Conservation (phyloP, 1,284 basidiomycete species). For the Hypsizygus ulmarius region DNA sequence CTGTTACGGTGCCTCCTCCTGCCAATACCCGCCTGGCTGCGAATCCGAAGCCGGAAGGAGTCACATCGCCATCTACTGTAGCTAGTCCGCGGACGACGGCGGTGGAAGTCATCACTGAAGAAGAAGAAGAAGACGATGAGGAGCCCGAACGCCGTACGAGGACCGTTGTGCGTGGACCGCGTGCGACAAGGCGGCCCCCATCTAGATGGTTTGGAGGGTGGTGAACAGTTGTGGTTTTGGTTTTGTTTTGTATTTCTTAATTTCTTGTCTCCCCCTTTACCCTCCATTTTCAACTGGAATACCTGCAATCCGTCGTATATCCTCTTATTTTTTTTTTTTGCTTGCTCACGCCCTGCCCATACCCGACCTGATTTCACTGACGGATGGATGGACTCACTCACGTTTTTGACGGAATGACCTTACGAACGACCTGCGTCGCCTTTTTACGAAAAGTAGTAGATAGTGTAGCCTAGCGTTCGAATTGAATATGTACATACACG, state of each 20-base stretch:
- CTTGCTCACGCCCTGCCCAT: conserved; percentile 14
- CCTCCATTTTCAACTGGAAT: conserved; percentile 3
- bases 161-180: conserved; percentile 30
- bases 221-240: conserved; percentile 26
- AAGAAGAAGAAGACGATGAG: conserved; percentile 52
- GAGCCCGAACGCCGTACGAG: conserved; percentile 23
- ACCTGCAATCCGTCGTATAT: conserved; percentile 11
- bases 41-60: conserved; percentile 64
- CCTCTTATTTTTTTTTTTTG: conserved; percentile 15
- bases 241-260: conserved; percentile 24
- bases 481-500: conserved; percentile 6
- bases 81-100: conserved; percentile 69
- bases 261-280: conserved; percentile 7
- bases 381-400: conserved; percentile 24
- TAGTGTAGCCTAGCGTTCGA: conserved; percentile 27
- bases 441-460: conserved; percentile 25
- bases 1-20: conserved; percentile 67
- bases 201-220: conserved; percentile 42
- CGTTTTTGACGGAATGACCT: conserved; percentile 14
- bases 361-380: conserved; percentile 20
- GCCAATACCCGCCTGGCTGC: conserved; percentile 75
- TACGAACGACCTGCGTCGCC: conserved; percentile 15
- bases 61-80: conserved; percentile 49
- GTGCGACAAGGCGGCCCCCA: conserved; percentile 35
- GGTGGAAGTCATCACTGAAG: conserved; percentile 62